phyloP scores from a whole-genome alignment of 169 alveolate species.

The Cryptosporidium felis region DNA sequence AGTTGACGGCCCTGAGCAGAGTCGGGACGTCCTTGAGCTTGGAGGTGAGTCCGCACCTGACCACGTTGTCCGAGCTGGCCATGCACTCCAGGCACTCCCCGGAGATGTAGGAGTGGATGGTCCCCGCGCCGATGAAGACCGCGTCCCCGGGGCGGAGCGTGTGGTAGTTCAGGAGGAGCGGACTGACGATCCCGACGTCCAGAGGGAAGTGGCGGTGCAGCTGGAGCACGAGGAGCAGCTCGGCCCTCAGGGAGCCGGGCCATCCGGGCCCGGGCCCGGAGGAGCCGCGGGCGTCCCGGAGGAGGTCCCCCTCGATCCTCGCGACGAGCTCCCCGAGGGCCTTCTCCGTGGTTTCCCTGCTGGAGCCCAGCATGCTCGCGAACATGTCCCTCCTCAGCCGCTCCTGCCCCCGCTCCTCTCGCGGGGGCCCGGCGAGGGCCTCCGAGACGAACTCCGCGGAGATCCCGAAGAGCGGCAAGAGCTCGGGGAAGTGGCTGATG shows the following conservation, averaged over 20 bases:
- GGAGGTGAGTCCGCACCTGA: constrained; percentile 96
- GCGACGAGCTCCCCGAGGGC: neutral
- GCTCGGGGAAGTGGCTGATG: constrained; percentile 62
- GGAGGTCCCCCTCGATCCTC: neutral
- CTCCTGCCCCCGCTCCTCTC: constrained; percentile 1
- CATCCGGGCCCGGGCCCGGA: too few species aligned
- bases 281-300: too few species aligned
- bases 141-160: constrained; percentile 89
- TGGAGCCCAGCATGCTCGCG: constrained; percentile 29
- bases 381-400: constrained; percentile 51
- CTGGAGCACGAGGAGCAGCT: constrained; percentile 36
- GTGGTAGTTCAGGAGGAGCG: constrained; percentile 86
- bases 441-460: neutral
- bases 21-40: constrained; percentile 86
- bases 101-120: constrained; percentile 92
- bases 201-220: constrained; percentile 80
- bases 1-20: constrained; percentile 70
- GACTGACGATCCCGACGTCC: constrained; percentile 88
- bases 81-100: constrained; percentile 94
- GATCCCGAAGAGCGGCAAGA: constrained; percentile 17
- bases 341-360: neutral
- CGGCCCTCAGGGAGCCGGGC: too few species aligned
- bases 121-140: constrained; percentile 88
- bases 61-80: constrained; percentile 95
- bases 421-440: constrained; percentile 1